Evolutionary conservation across 208 protist species (phyloP), one percentile per base, ranked within the genome.

Genomic region (Acanthamoeba castellanii): DNA sequence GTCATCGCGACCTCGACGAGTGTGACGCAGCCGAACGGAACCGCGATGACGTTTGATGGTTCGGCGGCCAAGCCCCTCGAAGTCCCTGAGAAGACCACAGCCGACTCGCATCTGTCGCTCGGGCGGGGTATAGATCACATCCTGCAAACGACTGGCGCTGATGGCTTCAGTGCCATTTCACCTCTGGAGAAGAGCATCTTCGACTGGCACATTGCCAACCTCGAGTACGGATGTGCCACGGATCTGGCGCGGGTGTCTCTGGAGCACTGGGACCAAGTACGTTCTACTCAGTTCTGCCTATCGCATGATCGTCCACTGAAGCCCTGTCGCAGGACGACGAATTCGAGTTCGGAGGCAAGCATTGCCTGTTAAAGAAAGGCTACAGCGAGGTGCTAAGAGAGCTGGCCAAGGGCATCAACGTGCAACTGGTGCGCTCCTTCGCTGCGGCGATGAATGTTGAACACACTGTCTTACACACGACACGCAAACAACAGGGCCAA

Each of bases 141-240:
- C 32, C 87, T 92, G 32, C 34, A 74, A 9, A 74, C 61, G 61
- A 92, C 87, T 7, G 87, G 87, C 32, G 52, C 32, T 0, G 87
- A 74, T 2, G 81, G 81, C 13, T 88, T 88, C 50, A 13, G 50
- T 3, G 81, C 81, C n/a, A 76, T 92, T 25, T 92, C 87, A 7
- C 18, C n/a, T 25, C 42, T 94, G 55, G 94, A 95, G 66, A 61
- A 57, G 34, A n/a, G n/a, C 32, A 72, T 95, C 45, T 88, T 95
- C 25, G 85, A 95, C 34, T 95, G 94, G 94, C 84, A 95, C 34
- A 64, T 93, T 7, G 94, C 94, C 32, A 95, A 95, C 52, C 52
- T 95, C 25, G 94, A 95, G 70, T 95, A 95, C 52, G 94, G 82
- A 8, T 95, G 94, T 72, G 94, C 94, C n/a, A 70, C 68, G 7